Conservation (phyloP, 225 moss, liverwort and hornwort genomes). For the Physcomitrium patens region DNA sequence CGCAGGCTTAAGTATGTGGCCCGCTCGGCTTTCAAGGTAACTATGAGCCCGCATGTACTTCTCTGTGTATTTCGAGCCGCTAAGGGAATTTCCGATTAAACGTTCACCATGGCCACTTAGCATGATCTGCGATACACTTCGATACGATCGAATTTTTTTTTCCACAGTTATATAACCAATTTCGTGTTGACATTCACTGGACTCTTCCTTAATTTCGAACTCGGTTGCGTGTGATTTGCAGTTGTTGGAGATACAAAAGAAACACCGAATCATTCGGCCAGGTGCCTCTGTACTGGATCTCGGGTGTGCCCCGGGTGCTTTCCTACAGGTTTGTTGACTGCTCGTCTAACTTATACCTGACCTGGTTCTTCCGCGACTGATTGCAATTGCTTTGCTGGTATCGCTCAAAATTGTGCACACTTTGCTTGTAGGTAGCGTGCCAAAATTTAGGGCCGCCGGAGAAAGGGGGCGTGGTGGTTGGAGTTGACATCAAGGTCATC, state of each 20-base stretch:
- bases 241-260: slow-evolving; percentile 94
- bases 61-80: not conserved
- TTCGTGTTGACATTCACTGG: not conserved
- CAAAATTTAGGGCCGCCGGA: slow-evolving; percentile 75
- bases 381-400: not conserved
- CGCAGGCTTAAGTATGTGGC: slow-evolving; percentile 92
- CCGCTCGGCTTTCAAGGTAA: slow-evolving; percentile 92
- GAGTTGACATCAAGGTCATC: slow-evolving; percentile 89
- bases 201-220: not conserved
- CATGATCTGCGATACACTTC: not conserved
- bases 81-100: not conserved
- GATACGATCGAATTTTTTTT: too few relatives aligned
- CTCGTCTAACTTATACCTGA: not conserved
- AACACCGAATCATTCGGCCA: slow-evolving; percentile 72
- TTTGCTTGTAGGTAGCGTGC: slow-evolving; percentile 79
- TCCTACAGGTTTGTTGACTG: slow-evolving; percentile 73
- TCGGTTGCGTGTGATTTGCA: slow-evolving; percentile 38
- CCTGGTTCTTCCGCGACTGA: not conserved
- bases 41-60: not conserved
- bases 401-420: slow-evolving; percentile 2
- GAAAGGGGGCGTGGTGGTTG: slow-evolving; percentile 80
- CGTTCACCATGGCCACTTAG: not conserved
- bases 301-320: slow-evolving; percentile 97
- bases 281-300: slow-evolving; percentile 86
- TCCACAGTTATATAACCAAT: not conserved